phyloP scores from a whole-genome alignment of 768 basidiomycete species.

The Lyophyllum decastes region DNA sequence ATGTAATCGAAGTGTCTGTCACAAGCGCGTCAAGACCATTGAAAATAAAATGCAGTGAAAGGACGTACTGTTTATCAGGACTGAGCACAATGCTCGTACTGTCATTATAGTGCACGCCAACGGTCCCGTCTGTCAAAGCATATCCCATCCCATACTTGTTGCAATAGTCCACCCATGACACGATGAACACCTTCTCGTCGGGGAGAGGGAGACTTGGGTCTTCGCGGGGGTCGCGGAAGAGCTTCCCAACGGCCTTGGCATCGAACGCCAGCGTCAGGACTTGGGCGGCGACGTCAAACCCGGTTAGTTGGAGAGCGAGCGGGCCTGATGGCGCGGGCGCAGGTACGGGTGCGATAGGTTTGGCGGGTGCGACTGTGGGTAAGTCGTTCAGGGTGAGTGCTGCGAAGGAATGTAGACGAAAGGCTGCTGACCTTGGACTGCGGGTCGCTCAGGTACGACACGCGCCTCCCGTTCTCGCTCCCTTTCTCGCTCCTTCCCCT shows the following conservation, averaged over 20 bases:
- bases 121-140: constrained; percentile 91
- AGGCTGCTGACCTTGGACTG: constrained; percentile 5
- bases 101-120: constrained; percentile 97
- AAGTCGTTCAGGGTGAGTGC: background rate
- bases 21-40: background rate
- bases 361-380: constrained; percentile 9
- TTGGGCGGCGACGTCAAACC: constrained; percentile 67
- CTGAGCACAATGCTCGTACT: constrained; percentile 84
- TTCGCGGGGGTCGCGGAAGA: constrained; percentile 68
- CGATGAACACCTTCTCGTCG: constrained; percentile 85
- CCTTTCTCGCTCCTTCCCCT: constrained; percentile 13
- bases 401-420: background rate
- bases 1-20: constrained; percentile 89
- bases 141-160: constrained; percentile 99
- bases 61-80: constrained; percentile 81
- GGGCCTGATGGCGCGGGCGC: constrained; percentile 15
- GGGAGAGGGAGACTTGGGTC: constrained; percentile 48
- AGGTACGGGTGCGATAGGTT: constrained; percentile 9
- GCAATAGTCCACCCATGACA: constrained; percentile 99
- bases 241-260: constrained; percentile 56
- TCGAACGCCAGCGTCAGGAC: constrained; percentile 63
- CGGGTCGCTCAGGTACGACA: constrained; percentile 2
- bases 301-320: constrained; percentile 36
- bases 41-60: constrained; percentile 1
- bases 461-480: constrained; percentile 14